Base-by-base conservation (phyloP, 495 filamentous ascomycete species). In the Delitschia confertaspora region DNA sequence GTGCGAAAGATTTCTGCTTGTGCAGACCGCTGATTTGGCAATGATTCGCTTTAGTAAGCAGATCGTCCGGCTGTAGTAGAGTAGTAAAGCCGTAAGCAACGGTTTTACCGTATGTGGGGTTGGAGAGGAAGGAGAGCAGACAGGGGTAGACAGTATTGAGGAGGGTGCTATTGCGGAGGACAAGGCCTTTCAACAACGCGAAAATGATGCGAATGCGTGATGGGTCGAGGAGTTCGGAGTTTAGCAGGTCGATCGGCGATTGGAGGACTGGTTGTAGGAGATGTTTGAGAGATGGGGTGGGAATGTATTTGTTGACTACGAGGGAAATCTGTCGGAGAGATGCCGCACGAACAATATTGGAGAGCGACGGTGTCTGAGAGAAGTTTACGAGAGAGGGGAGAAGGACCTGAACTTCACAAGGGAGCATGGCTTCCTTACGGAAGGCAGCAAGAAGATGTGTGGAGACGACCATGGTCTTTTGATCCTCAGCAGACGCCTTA, bases 281-380 rank as follows among this genome's bases (percentile, higher is more conserved):
- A 9, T 45, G 26, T 35, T 59, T 54, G 4, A 78, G 49, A 6
- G 69, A 63, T 7, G 68, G 44, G 29, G 72, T 68, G n/a, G 70
- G 59, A 13, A 76, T 55, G 60, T 72, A 82, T 62, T 85, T 84
- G 58, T 85, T 84, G 23, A 72, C 63, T 13, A 83, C 49, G n/a
- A 84, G 60, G 17, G 74, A 72, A 18, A 83, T 57, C 37, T 82
- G 74, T 20, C 72, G 68, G n/a, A 82, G 66, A 37, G 75, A 64
- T 6, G 74, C 66, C 24, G 70, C 60, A 22, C 73, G 67, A 29
- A 43, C 59, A 2, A 29, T 18, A 6, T 25, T 8, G 14, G 55
- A 45, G 0, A 56, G 38, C 4, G 20, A 14, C 3, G 47, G 24
- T 9, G 31, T 36, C 26, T 51, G 41, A 8, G 39, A 11, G 36